A percentile compares a stretch with the other conserved stretches of the same genome.
Evolutionary conservation across 495 filamentous ascomycete genomes (phyloP).

Genomic region (Annulohypoxylon maeteangense): DNA sequence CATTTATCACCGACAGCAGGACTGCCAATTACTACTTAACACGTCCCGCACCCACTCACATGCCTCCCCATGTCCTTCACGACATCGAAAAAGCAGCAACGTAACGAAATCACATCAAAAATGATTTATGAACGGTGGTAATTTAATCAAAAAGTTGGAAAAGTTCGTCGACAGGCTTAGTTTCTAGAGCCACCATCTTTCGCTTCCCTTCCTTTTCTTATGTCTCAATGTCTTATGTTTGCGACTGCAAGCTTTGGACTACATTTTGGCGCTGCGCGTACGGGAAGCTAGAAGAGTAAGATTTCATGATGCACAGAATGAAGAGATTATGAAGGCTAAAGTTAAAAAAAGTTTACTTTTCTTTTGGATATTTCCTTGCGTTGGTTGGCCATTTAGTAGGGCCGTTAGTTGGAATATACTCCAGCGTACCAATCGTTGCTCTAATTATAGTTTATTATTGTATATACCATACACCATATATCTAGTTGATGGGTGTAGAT

Average conservation of each 20-base stretch:
- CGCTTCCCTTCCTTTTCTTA: neutral
- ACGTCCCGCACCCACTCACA: neutral
- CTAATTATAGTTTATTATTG: neutral
- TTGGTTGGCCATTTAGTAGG: neutral
- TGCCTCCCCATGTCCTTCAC: neutral
- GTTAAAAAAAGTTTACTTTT: neutral
- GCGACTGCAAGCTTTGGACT: neutral
- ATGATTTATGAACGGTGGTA: too few relatives aligned
- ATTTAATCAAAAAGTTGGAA: neutral
- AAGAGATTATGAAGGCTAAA: conserved; percentile 1
- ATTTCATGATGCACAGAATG: neutral
- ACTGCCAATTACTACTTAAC: neutral
- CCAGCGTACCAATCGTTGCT: neutral
- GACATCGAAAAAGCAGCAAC: neutral
- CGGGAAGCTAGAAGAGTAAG: neutral
- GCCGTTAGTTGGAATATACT: neutral
- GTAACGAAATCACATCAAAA: neutral
- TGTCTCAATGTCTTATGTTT: neutral
- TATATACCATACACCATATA: neutral
- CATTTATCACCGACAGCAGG: neutral
- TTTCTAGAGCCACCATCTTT: neutral
- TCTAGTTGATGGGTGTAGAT: neutral
- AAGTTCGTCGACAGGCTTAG: neutral
- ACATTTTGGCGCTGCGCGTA: neutral
- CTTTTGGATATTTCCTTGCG: neutral